Percentiles rank a stretch among this genome's conserved stretches.
phyloP scores from a whole-genome alignment of 164 flowering plant species.

The Aristolochia fimbriata region DNA sequence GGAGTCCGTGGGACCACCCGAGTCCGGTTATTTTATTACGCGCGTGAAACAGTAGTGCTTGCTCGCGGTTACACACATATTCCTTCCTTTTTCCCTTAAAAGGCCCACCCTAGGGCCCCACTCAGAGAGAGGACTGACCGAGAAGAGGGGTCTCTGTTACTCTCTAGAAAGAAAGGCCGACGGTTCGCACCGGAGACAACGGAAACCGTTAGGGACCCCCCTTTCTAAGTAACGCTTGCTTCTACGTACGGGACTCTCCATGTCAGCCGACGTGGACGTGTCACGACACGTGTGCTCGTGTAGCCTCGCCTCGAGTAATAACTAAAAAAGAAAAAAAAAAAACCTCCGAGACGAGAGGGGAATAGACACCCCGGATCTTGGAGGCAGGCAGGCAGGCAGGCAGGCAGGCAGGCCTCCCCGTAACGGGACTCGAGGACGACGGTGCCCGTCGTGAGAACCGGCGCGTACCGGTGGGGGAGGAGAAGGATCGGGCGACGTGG shows the following conservation, averaged over 20 bases:
- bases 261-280: slow-evolving; percentile 1
- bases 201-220: slow-evolving; percentile 1
- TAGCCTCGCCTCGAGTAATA: too few relatives aligned
- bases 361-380: too few relatives aligned
- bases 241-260: not conserved
- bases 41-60: slow-evolving; percentile 5
- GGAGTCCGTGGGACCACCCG: not conserved
- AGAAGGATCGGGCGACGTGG: not conserved
- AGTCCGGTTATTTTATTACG: not conserved
- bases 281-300: not conserved
- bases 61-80: not conserved
- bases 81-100: slow-evolving; percentile 4
- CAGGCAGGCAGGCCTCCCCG: too few relatives aligned
- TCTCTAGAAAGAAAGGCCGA: too few relatives aligned
- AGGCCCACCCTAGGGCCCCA: too few relatives aligned
- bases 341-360: too few relatives aligned
- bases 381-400: too few relatives aligned
- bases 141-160: too few relatives aligned
- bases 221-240: too few relatives aligned
- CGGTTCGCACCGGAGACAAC: not conserved
- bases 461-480: not conserved
- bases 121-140: too few relatives aligned
- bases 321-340: too few relatives aligned
- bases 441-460: not conserved
- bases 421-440: not conserved